These are phyloP conservation scores for Fraxinus pennsylvanica DNA, from an alignment of 257 asterid species.

Conservation along the genomic window DNA sequence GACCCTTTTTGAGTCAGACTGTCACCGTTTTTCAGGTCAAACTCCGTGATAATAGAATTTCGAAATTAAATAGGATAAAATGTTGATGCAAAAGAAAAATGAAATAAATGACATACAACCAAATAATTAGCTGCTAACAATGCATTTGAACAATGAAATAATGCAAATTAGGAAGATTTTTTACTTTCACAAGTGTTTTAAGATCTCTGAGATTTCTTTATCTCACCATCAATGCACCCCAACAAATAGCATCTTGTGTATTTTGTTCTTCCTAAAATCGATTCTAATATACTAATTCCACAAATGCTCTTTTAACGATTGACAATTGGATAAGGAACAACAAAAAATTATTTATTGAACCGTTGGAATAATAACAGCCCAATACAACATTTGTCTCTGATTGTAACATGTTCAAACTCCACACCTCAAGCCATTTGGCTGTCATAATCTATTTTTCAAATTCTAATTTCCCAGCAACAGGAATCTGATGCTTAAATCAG, in stretches of 20 bases:
- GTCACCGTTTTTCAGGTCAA: conserved; percentile 37
- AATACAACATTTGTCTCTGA: too few relatives aligned
- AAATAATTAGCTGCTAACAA: not conserved
- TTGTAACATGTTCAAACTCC: too few relatives aligned
- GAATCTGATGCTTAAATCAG: not conserved
- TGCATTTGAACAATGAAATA: not conserved
- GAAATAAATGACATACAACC: not conserved
- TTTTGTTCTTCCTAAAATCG: not conserved
- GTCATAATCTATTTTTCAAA: not conserved
- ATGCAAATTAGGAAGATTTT: not conserved
- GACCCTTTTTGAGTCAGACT: conserved; percentile 25
- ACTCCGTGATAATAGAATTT: not conserved
- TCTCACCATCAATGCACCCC: not conserved
- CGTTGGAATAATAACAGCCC: too few relatives aligned
- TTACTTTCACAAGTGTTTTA: not conserved
- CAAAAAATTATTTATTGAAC: too few relatives aligned
- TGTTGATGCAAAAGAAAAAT: not conserved
- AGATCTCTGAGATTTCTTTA: not conserved
- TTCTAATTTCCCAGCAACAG: not conserved
- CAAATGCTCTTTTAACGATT: too few relatives aligned
- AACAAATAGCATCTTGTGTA: not conserved
- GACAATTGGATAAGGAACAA: not conserved
- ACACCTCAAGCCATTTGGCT: too few relatives aligned
- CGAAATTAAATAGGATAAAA: not conserved
- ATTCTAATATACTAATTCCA: not conserved